A percentile compares a stretch with the other conserved stretches of the same genome.
These are phyloP conservation scores for Phytophthora syringae DNA, from an alignment of 352 stramenopile species.

Conservation along the genomic window DNA sequence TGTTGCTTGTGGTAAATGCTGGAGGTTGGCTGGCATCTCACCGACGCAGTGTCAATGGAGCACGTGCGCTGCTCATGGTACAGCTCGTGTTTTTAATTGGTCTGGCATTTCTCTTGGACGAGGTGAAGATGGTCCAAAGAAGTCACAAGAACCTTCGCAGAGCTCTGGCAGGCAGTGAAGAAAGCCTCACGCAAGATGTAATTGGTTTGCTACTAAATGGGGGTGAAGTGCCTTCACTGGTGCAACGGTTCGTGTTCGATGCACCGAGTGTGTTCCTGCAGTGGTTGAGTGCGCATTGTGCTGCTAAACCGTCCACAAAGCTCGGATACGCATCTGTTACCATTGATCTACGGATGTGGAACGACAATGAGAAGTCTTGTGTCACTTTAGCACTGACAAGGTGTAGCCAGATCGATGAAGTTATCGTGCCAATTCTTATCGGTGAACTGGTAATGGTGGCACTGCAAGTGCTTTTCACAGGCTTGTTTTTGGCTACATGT, in stretches of 20 bases:
- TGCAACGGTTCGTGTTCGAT: conserved; percentile 60
- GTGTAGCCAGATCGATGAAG: conserved; percentile 9
- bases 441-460: conserved; percentile 13
- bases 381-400: conserved; percentile 1
- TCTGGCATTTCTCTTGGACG: conserved; percentile 33
- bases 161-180: conserved; percentile 1
- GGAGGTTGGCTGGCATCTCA: conserved; percentile 29
- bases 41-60: conserved; percentile 25
- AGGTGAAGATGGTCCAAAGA: conserved; percentile 33
- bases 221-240: conserved; percentile 42
- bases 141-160: conserved; percentile 42
- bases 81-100: conserved; percentile 8
- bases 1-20: conserved; percentile 25
- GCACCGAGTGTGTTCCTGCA: conserved; percentile 49
- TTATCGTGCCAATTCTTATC: conserved; percentile 19
- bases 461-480: conserved; percentile 28
- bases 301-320: not conserved
- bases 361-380: conserved; percentile 15
- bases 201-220: conserved; percentile 49
- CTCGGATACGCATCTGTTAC: conserved; percentile 3
- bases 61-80: conserved; percentile 22
- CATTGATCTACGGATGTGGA: conserved; percentile 32
- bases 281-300: conserved; percentile 44
- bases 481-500: conserved; percentile 15
- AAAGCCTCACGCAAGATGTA: conserved; percentile 27